Conservation (phyloP, 2,329 filamentous ascomycete species). For the Nectriaceae sp. region DNA sequence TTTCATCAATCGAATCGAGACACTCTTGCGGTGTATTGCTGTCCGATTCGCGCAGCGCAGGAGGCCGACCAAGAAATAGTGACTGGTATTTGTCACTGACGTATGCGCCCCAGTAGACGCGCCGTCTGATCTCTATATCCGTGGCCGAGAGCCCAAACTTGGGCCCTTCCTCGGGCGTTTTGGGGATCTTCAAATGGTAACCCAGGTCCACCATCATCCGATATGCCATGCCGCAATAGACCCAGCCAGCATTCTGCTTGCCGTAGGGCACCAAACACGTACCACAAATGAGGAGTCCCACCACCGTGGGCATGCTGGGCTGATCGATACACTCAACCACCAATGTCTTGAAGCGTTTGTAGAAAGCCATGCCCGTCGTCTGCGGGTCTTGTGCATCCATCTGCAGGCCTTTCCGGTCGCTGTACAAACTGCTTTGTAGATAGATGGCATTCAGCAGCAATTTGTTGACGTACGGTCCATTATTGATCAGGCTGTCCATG, state of each 20-base stretch:
- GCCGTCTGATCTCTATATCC: conserved; percentile 20
- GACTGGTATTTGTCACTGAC: conserved; percentile 54
- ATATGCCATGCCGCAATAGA: conserved; percentile 53
- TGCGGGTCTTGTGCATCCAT: conserved; percentile 53
- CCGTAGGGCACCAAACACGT: conserved; percentile 37
- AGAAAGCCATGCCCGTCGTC: conserved; percentile 20
- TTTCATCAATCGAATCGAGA: conserved; percentile 52
- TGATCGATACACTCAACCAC: conserved; percentile 2
- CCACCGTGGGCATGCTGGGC: conserved; percentile 2
- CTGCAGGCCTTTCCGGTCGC: conserved; percentile 49
- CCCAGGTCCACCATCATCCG: conserved; percentile 46
- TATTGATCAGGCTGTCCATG: conserved; percentile 24
- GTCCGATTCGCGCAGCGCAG: conserved; percentile 47
- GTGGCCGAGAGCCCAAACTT: background rate
- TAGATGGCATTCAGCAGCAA: conserved; percentile 9
- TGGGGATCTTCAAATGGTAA: conserved; percentile 36
- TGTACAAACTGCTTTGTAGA: conserved; percentile 39
- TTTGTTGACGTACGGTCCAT: conserved; percentile 24
- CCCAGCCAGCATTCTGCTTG: conserved; percentile 50
- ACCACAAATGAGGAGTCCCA: conserved; percentile 2
- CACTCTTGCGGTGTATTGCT: conserved; percentile 49
- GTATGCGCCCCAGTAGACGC: conserved; percentile 26
- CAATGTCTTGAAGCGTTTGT: conserved; percentile 3
- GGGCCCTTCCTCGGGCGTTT: background rate
- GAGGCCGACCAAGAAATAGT: conserved; percentile 55